phyloP scores from a whole-genome alignment of 2,329 filamentous ascomycete species.

The Setomelanomma holmii region DNA sequence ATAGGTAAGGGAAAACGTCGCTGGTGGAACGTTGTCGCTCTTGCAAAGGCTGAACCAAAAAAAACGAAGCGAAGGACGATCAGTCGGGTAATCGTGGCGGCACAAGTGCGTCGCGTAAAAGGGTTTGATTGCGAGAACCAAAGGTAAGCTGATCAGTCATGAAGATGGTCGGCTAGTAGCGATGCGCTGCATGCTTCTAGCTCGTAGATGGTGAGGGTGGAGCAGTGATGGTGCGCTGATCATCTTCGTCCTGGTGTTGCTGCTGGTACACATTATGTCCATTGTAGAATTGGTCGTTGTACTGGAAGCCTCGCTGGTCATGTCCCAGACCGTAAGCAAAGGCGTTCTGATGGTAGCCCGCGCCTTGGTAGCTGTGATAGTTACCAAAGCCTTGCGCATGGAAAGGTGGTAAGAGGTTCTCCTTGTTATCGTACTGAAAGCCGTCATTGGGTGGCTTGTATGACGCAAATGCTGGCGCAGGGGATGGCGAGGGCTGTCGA shows the following conservation, averaged over 20 bases:
- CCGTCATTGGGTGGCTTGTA: slow-evolving; percentile 40
- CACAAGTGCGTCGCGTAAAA: slow-evolving; percentile 4
- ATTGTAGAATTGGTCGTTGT: slow-evolving; percentile 33
- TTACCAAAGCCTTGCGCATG: slow-evolving; percentile 31
- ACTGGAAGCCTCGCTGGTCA: slow-evolving; percentile 38
- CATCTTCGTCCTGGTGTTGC: slow-evolving; percentile 34
- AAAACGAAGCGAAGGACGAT: slow-evolving; percentile 25
- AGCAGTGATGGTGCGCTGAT: slow-evolving; percentile 46
- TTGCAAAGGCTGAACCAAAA: slow-evolving; percentile 28
- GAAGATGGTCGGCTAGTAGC: neutral
- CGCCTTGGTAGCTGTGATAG: slow-evolving; percentile 29
- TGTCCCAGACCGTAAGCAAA: slow-evolving; percentile 38
- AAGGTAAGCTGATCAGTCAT: slow-evolving; percentile 1
- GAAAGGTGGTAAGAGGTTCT: slow-evolving; percentile 35
- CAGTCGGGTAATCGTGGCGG: slow-evolving; percentile 8
- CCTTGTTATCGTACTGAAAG: slow-evolving; percentile 44
- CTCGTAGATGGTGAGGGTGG: slow-evolving; percentile 44
- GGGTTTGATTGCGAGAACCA: slow-evolving; percentile 3
- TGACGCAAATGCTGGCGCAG: slow-evolving; percentile 28
- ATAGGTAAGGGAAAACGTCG: slow-evolving; percentile 7
- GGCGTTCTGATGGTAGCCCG: slow-evolving; percentile 33
- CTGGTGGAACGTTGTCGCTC: slow-evolving; percentile 10
- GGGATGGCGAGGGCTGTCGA: slow-evolving; percentile 33
- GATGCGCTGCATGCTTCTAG: slow-evolving; percentile 14
- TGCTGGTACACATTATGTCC: slow-evolving; percentile 31